These are phyloP conservation scores for Sporothrix inflata DNA, from an alignment of 2,329 filamentous ascomycete genomes.

Conservation along the genomic window DNA sequence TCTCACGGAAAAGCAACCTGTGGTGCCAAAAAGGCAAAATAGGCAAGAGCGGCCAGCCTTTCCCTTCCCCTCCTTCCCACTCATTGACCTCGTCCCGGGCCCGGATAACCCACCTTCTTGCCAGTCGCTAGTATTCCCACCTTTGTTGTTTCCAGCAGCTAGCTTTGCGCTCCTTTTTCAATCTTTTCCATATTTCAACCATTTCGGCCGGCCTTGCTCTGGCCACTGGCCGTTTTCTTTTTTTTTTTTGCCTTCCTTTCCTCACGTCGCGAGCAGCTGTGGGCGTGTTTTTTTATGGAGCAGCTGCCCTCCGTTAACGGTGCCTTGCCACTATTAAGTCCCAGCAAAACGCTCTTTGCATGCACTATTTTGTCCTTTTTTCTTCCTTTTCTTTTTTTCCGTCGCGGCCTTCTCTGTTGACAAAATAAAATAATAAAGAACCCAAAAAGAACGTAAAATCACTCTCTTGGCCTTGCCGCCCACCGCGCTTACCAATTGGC, in stretches of 20 bases:
- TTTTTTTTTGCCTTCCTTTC: neutral
- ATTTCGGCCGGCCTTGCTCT: slow-evolving; percentile 1
- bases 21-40: slow-evolving; percentile 6
- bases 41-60: slow-evolving; percentile 5
- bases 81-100: slow-evolving; percentile 3
- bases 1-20: slow-evolving; percentile 6
- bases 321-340: neutral
- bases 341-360: neutral
- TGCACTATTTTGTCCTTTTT: neutral
- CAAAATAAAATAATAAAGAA: neutral
- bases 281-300: slow-evolving; percentile 23
- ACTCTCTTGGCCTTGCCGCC: neutral
- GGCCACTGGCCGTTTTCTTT: neutral
- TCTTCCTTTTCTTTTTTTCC: neutral
- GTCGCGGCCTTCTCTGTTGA: neutral
- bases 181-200: neutral
- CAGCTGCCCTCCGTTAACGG: slow-evolving; percentile 24
- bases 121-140: neutral
- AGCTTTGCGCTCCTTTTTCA: neutral
- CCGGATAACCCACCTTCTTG: slow-evolving; percentile 4
- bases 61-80: neutral
- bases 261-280: neutral
- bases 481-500: slow-evolving; percentile 27
- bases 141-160: slow-evolving; percentile 1
- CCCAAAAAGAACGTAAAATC: neutral